Evolutionary conservation across 108 stramenopile species (phyloP).

Genomic region (Cylindrotheca closterium): DNA sequence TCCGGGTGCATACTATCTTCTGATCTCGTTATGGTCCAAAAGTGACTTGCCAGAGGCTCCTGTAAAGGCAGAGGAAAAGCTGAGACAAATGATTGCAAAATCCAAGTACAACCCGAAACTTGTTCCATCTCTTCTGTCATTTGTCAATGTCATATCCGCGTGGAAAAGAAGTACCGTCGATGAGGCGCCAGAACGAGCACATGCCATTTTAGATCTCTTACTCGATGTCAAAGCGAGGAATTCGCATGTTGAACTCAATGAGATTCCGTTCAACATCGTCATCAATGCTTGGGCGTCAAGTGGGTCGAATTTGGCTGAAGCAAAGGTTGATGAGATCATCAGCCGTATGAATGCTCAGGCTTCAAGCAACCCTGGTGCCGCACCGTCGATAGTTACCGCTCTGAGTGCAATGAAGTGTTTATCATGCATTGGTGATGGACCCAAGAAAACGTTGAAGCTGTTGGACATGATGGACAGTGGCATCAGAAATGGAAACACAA

Average conservation of each 20-base stretch:
- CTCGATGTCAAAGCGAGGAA: slow-evolving; percentile 3
- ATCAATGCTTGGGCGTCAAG: slow-evolving; percentile 12
- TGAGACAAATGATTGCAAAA: slow-evolving; percentile 22
- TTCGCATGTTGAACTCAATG: slow-evolving; percentile 8
- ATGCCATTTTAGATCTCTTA: slow-evolving; percentile 21
- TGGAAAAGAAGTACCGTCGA: slow-evolving; percentile 8
- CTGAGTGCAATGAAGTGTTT: slow-evolving; percentile 13
- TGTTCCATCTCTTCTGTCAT: slow-evolving; percentile 15
- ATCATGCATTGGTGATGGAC: neutral
- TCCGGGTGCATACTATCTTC: slow-evolving; percentile 10
- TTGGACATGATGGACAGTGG: neutral
- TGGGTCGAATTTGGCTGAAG: neutral
- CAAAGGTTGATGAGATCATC: slow-evolving; percentile 8
- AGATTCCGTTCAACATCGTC: slow-evolving; percentile 18
- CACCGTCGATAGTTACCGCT: slow-evolving; percentile 11
- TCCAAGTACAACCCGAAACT: slow-evolving; percentile 5
- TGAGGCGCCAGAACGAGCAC: slow-evolving; percentile 6
- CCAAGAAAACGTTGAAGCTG: neutral
- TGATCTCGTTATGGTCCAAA: slow-evolving; percentile 32
- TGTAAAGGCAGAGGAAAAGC: slow-evolving; percentile 7
- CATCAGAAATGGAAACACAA: neutral
- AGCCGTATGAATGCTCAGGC: slow-evolving; percentile 4
- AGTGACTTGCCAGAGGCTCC: slow-evolving; percentile 10
- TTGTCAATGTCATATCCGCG: slow-evolving; percentile 23
- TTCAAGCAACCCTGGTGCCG: neutral